Percentiles rank a stretch among this genome's conserved stretches.
Evolutionary conservation across 2,329 filamentous ascomycete genomes (phyloP).

Genomic region (Diaporthe velutina): DNA sequence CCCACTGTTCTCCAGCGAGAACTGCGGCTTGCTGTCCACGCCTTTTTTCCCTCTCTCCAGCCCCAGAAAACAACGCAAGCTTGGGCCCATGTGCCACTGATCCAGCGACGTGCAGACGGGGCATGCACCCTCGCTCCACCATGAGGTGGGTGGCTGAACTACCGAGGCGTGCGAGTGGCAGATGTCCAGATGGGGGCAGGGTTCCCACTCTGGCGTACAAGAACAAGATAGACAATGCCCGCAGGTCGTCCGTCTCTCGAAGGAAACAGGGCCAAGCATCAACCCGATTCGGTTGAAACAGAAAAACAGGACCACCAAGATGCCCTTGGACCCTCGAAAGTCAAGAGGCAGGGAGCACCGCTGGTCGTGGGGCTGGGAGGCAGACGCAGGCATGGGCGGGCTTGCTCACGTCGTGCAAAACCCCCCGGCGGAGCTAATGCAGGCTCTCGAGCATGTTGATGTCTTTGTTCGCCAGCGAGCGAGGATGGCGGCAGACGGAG

Average conservation of each 20-base stretch:
- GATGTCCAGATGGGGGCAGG: slow-evolving; percentile 22
- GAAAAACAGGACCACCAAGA: slow-evolving; percentile 1
- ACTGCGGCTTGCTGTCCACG: slow-evolving; percentile 18
- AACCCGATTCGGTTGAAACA: slow-evolving; percentile 32
- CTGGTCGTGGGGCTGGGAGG: background rate
- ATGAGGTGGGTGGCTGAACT: slow-evolving; percentile 25
- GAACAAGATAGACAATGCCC: background rate
- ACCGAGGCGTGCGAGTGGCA: background rate
- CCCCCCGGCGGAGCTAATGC: slow-evolving; percentile 21
- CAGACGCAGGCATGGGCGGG: background rate
- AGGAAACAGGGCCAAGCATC: slow-evolving; percentile 27
- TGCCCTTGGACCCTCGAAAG: slow-evolving; percentile 9
- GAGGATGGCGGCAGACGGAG: background rate
- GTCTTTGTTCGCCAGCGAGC: slow-evolving; percentile 12
- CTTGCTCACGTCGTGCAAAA: slow-evolving; percentile 26
- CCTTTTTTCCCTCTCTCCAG: background rate
- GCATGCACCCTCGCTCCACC: slow-evolving; percentile 21
- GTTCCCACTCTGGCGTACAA: slow-evolving; percentile 6
- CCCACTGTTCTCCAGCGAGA: slow-evolving; percentile 15
- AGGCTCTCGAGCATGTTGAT: slow-evolving; percentile 29
- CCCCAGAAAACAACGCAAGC: slow-evolving; percentile 27
- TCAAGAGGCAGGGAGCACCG: slow-evolving; percentile 25
- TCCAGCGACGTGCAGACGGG: slow-evolving; percentile 31
- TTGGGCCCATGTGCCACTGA: slow-evolving; percentile 26
- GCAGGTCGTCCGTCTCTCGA: background rate